Conservation (phyloP, 2,329 filamentous ascomycete species). For the Phyllosticta citribraziliensis region DNA sequence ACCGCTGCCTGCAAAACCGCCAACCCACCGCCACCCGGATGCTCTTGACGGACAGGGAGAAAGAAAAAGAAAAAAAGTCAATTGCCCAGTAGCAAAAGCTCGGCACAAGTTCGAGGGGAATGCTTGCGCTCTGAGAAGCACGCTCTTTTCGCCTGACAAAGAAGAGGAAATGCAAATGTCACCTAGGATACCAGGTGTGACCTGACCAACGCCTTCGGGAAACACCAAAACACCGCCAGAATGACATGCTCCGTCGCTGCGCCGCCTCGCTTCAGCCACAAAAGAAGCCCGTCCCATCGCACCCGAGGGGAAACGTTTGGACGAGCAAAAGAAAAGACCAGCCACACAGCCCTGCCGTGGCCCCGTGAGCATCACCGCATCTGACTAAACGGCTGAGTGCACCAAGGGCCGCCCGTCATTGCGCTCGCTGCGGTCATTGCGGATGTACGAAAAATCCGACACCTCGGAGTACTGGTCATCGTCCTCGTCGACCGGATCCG, state of each 20-base stretch:
- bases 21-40: not conserved
- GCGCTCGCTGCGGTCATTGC: not conserved
- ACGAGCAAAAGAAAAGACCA: not conserved
- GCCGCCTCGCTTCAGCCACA: not conserved
- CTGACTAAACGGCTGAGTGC: not conserved
- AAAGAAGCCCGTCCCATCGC: not conserved
- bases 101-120: not conserved
- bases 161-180: not conserved
- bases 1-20: not conserved
- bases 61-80: not conserved
- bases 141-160: not conserved
- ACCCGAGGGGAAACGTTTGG: not conserved
- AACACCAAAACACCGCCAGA: not conserved
- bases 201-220: not conserved
- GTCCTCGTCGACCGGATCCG: conserved; percentile 5
- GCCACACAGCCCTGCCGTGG: not conserved
- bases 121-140: not conserved
- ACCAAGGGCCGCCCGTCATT: not conserved
- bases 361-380: not conserved
- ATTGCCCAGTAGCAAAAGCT: not conserved
- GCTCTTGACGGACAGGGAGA: not conserved
- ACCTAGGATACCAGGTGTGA: not conserved
- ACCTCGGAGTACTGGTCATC: conserved; percentile 2
- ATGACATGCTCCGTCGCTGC: not conserved
- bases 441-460: conserved; percentile 1